phyloP scores from a whole-genome alignment of 2,329 filamentous ascomycete species.

The Fusarium xyrophilum region DNA sequence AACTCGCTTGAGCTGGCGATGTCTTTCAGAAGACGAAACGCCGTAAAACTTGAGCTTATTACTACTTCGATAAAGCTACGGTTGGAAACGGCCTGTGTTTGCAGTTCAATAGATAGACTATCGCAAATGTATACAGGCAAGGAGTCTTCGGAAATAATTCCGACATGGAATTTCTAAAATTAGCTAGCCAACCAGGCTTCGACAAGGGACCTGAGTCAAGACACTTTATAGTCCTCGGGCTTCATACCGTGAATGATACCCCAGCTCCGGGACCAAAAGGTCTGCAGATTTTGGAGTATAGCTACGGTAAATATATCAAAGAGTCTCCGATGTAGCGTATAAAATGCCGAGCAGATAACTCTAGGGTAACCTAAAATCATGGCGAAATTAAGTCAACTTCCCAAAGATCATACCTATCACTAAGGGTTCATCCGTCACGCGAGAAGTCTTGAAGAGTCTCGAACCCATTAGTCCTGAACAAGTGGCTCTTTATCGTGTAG shows the following conservation, averaged over 20 bases:
- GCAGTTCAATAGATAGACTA: background rate
- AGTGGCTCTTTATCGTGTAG: background rate
- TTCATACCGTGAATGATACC: background rate
- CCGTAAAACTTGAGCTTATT: background rate
- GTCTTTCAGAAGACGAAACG: background rate
- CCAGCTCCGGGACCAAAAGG: background rate
- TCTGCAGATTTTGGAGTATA: background rate
- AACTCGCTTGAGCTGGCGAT: background rate
- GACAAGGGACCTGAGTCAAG: background rate
- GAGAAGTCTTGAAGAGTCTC: background rate
- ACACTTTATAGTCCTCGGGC: background rate
- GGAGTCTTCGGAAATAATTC: background rate
- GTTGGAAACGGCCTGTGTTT: background rate
- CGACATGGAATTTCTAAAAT: background rate
- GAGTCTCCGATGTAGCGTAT: too few species aligned
- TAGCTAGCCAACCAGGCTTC: background rate
- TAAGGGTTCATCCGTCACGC: background rate
- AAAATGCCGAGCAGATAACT: background rate
- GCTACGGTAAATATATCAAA: background rate
- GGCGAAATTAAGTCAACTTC: background rate
- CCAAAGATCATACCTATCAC: background rate
- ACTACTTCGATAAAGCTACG: background rate
- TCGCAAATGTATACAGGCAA: background rate
- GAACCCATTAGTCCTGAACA: background rate
- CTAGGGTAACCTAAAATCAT: background rate